Conservation (phyloP, 2,329 filamentous ascomycete genomes). For the Gyromitra esculenta region DNA sequence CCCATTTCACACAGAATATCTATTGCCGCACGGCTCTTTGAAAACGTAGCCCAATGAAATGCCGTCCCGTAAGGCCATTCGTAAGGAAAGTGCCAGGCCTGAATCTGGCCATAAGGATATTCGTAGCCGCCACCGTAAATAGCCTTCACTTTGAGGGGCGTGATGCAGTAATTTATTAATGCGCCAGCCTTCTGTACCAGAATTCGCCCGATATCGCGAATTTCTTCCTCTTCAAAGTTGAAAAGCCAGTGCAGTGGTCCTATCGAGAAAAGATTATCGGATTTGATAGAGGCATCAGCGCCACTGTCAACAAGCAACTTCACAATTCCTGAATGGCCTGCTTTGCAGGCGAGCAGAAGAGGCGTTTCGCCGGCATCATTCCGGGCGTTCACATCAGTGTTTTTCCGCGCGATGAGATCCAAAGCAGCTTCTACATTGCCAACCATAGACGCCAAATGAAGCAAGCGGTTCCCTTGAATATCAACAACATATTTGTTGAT, state of each 20-base stretch:
- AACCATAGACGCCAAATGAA: constrained; percentile 24
- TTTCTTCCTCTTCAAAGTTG: constrained; percentile 28
- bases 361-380: constrained; percentile 40
- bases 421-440: constrained; percentile 7
- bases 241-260: constrained; percentile 38
- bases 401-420: constrained; percentile 2
- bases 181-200: constrained; percentile 32
- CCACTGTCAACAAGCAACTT: constrained; percentile 26
- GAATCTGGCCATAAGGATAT: constrained; percentile 18
- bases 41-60: constrained; percentile 41
- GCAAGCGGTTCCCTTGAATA: constrained; percentile 14
- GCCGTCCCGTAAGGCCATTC: constrained; percentile 43
- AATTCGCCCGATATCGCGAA: constrained; percentile 19
- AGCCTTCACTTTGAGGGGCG: not conserved
- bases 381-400: constrained; percentile 10
- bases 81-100: constrained; percentile 38
- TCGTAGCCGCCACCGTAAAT: not conserved
- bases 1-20: constrained; percentile 20
- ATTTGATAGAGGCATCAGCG: constrained; percentile 19
- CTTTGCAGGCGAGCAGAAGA: constrained; percentile 42
- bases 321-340: constrained; percentile 28
- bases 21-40: constrained; percentile 1
- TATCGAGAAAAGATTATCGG: constrained; percentile 3
- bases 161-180: constrained; percentile 5
- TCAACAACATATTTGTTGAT: constrained; percentile 19